These are phyloP conservation scores for Boletus edulis DNA, from an alignment of 768 basidiomycete genomes.

Conservation along the genomic window DNA sequence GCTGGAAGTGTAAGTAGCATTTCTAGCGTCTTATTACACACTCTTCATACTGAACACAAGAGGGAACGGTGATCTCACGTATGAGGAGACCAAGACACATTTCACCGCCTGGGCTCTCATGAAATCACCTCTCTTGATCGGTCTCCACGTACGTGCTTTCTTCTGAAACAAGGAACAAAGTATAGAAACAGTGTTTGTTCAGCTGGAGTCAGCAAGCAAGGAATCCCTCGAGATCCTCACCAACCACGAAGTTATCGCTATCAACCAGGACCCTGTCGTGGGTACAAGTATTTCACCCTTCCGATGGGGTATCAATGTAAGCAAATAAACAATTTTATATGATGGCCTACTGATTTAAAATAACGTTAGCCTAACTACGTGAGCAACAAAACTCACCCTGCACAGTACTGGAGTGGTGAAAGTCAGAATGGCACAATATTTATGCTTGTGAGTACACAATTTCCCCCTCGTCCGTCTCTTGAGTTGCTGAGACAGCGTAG, in stretches of 20 bases:
- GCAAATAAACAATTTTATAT: conserved; percentile 16
- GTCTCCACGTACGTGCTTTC: conserved; percentile 48
- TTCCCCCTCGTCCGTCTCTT: not conserved
- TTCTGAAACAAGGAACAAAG: conserved; percentile 2
- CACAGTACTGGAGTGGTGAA: conserved; percentile 71
- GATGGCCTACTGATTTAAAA: not conserved
- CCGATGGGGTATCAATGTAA: conserved; percentile 65
- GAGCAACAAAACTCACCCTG: conserved; percentile 48
- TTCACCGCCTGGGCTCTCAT: conserved; percentile 73
- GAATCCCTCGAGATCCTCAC: conserved; percentile 55
- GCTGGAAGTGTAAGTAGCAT: conserved; percentile 51
- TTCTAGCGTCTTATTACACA: not conserved
- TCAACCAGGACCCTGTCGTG: conserved; percentile 64
- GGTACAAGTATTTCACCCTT: conserved; percentile 65
- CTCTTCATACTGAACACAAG: conserved; percentile 28
- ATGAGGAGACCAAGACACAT: conserved; percentile 65
- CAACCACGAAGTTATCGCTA: conserved; percentile 63
- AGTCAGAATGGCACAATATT: conserved; percentile 63
- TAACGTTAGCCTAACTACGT: conserved; percentile 34
- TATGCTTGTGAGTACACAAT: conserved; percentile 51
- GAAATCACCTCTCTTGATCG: conserved; percentile 66
- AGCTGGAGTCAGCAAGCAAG: conserved; percentile 52
- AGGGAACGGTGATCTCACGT: conserved; percentile 60
- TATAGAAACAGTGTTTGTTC: not conserved
- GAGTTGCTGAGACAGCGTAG: conserved; percentile 30